Evolutionary conservation across 1,139 yeast genomes (phyloP).

Genomic region (Eremothecium cymbalariae): DNA sequence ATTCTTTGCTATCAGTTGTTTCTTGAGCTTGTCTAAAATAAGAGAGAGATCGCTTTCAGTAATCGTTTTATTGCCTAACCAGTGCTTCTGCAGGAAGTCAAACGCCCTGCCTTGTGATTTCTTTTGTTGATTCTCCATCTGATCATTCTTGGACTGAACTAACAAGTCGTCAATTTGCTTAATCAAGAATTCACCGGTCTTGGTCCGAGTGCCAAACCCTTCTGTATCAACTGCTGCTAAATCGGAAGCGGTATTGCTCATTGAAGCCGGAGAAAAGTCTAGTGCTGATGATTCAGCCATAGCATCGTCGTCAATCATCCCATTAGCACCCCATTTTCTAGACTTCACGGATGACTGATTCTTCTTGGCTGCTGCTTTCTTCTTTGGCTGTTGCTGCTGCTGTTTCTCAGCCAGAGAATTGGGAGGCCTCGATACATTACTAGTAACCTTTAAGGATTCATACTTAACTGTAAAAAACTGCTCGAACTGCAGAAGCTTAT

Average conservation of each 20-base stretch:
- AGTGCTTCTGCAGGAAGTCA: conserved; percentile 44
- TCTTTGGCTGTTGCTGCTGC: conserved; percentile 9
- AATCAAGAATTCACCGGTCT: conserved; percentile 31
- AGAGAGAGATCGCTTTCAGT: conserved; percentile 49
- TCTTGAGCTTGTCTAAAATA: conserved; percentile 45
- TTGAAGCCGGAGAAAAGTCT: conserved; percentile 39
- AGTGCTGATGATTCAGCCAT: conserved; percentile 34
- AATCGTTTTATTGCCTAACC: conserved; percentile 52
- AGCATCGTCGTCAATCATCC: conserved; percentile 36
- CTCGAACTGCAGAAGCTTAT: conserved; percentile 29
- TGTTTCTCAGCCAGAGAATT: conserved; percentile 3
- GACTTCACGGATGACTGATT: conserved; percentile 25
- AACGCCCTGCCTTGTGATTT: conserved; percentile 35
- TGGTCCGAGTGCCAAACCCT: conserved; percentile 41
- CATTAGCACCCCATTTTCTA: conserved; percentile 42
- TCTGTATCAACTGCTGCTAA: conserved; percentile 34
- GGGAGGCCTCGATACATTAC: conserved; percentile 9
- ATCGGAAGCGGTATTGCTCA: conserved; percentile 10
- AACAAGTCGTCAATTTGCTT: conserved; percentile 30
- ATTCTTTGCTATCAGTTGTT: conserved; percentile 43
- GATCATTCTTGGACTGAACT: conserved; percentile 40
- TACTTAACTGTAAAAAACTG: conserved; percentile 29
- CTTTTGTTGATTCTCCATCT: conserved; percentile 17
- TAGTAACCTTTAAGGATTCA: conserved; percentile 16
- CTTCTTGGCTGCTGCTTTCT: conserved; percentile 12